Base-by-base conservation (phyloP, 768 basidiomycete species). In the Lyophyllum shimeji region DNA sequence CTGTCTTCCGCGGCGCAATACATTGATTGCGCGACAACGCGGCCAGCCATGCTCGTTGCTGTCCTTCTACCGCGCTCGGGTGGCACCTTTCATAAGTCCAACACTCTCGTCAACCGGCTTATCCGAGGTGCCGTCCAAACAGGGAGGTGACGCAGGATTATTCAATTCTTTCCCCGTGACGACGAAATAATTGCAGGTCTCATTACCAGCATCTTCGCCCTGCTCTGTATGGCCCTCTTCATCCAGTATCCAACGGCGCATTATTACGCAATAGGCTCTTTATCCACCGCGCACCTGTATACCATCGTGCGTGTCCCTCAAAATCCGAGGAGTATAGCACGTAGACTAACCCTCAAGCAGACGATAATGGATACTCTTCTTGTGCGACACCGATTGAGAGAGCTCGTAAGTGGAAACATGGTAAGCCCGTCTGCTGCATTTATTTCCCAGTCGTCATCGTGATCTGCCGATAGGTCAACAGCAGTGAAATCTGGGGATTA, bases 321-420 rank as follows among this genome's bases (percentile, higher is more conserved):
- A 9, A 29, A n/a, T n/a, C n/a, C n/a, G n/a, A n/a, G n/a, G n/a
- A n/a, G n/a, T n/a, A n/a, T n/a, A n/a, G n/a, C n/a, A n/a, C n/a
- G n/a, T n/a, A n/a, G n/a, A 7, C 9, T 29, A 21, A 13, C 2
- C 11, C 21, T 2, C 21, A 5, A 13, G 24, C 13, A 49, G 47
- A 49, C 47, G 11, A 5, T 49, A 3, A 49, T 49, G 47, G 31
- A 49, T 24, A 56, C 55, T 34, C 48, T 56, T n/a, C 49, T 56
- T 20, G 55, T 50, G 33, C 55, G 55, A 40, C 48, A 50, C 55
- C 18, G 6, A 2, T 24, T 56, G 25, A 49, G 55, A 25, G 23
- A 50, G 23, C 12, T 40, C 7, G 29, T 47, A 15, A 20, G 15
- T 3, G 53, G 45, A 17, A 29, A 15, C 17, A 23, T 23, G 33